Conservation (phyloP, 2,329 filamentous ascomycete genomes). For the Epichloe festucae region DNA sequence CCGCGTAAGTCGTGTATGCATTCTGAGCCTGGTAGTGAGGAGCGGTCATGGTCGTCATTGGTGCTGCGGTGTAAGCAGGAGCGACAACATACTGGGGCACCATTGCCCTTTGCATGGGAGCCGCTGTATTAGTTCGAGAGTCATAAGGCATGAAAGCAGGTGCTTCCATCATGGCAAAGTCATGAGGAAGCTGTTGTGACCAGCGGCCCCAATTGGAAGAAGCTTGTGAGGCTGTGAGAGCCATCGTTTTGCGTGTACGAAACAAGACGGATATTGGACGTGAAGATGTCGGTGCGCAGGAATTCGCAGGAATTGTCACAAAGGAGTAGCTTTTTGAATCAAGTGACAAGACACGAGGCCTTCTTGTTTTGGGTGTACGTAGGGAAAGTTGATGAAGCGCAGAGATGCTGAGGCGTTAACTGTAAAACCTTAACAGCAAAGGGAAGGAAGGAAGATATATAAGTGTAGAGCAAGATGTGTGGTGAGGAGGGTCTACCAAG, state of each 20-base stretch:
- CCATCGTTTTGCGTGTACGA: constrained; percentile 21
- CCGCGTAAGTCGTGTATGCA: constrained; percentile 28
- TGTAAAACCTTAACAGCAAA: neutral
- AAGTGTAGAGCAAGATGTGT: neutral
- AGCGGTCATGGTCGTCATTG: constrained; percentile 28
- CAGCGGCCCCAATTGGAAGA: constrained; percentile 42
- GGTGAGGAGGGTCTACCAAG: neutral
- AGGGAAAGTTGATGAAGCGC: neutral
- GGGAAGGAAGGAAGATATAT: constrained; percentile 4
- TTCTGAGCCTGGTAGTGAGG: constrained; percentile 30
- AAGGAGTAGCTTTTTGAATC: neutral
- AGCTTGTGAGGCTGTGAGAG: constrained; percentile 32
- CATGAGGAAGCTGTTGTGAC: constrained; percentile 33
- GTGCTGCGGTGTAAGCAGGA: constrained; percentile 29
- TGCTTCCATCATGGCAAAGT: constrained; percentile 36
- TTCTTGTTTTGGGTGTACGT: neutral
- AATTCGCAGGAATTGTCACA: neutral
- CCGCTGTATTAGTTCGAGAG: constrained; percentile 24
- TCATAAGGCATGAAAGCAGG: constrained; percentile 37
- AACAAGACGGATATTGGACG: neutral
- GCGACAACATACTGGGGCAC: constrained; percentile 34
- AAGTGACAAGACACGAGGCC: neutral
- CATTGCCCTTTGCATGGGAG: constrained; percentile 31
- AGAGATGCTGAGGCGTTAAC: neutral
- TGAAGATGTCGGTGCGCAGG: neutral